Percentiles rank a stretch among this genome's conserved stretches.
phyloP scores from a whole-genome alignment of 2,329 filamentous ascomycete species.

The Sporothrix protearum region DNA sequence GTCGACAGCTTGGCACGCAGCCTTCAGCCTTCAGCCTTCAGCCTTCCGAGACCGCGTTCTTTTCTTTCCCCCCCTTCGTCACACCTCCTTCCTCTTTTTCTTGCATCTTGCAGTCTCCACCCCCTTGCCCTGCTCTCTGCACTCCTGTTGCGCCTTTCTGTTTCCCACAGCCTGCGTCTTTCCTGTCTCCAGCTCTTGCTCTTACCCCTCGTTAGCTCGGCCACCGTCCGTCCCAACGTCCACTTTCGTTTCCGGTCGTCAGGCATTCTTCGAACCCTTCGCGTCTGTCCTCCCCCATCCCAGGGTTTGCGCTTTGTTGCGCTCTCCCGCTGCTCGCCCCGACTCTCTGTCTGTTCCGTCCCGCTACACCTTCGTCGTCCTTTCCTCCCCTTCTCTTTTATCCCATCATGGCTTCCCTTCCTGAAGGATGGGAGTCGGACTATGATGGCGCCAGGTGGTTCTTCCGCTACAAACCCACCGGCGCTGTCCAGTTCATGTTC shows the following conservation, averaged over 20 bases:
- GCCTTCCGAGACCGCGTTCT: constrained; percentile 1
- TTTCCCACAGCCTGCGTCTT: constrained; percentile 1
- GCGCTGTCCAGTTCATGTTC: constrained; percentile 54
- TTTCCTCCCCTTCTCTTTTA: neutral
- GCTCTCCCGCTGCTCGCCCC: neutral
- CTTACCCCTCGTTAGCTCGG: neutral
- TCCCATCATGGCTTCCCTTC: constrained; percentile 45
- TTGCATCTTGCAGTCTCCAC: neutral
- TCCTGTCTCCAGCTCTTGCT: neutral
- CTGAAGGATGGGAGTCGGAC: constrained; percentile 55
- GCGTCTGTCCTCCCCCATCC: neutral
- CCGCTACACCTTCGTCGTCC: neutral
- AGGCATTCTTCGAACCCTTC: neutral
- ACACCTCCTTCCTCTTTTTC: neutral
- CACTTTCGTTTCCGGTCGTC: neutral
- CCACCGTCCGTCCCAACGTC: neutral
- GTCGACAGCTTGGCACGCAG: neutral
- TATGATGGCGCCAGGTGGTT: constrained; percentile 58
- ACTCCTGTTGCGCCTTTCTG: neutral
- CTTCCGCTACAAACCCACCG: constrained; percentile 54
- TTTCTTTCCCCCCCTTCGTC: neutral
- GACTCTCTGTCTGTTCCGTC: neutral
- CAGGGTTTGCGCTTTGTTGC: constrained; percentile 12
- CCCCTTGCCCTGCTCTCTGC: neutral
- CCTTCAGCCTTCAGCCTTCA: neutral